Evolutionary conservation across 768 basidiomycete species (phyloP), one percentile per base, ranked within the genome.

Genomic region (Baorangia bicolor): DNA sequence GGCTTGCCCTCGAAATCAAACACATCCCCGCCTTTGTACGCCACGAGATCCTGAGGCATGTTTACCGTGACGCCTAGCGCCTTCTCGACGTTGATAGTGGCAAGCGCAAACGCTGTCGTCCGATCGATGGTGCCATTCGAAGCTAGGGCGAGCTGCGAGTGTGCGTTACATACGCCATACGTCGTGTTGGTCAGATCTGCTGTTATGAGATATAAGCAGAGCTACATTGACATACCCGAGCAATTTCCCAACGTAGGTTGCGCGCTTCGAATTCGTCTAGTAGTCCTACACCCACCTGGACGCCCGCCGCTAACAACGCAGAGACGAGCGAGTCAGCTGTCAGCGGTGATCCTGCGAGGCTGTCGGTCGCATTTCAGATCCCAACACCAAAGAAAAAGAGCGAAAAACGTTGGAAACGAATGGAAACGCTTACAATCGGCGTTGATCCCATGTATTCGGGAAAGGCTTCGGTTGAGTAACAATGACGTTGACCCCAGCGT

Each of bases 291-390:
- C 77, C 87, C 9, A 88, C 81, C 20, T 82, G 82, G 3, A 94
- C 84, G 7, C 83, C 82, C 28, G 84, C 77, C 5, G 75, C 68
- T 13, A 87, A 69, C 31, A 94, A 75, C 2, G 71, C 76, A 7
- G 77, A 75, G 9, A 88, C 69, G 0, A 83, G 72, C 1, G 80
- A 86, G 6, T 86, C 75, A 20, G 75, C 70, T 5, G 85, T 78
- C 20, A 86, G 66, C 0, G 92, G 92, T 2, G 86, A 85, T 1
- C 92, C 91, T 25, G 88, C 82, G 38, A 84, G 69, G 66, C 87
- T 83, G 20, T 41, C n/a, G 40, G 28, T 13, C 4, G 2, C 16
- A n/a, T 45, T 31, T 56, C 21, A 56, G 53, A 46, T 41, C 2
- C 27, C 13, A 40, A 13, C 16, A 34, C 21, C 11, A 30, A 23